Percentiles rank a stretch among this genome's conserved stretches.
phyloP scores from a whole-genome alignment of 192 early-diverging fungal genomes.

The Podila epicladia region DNA sequence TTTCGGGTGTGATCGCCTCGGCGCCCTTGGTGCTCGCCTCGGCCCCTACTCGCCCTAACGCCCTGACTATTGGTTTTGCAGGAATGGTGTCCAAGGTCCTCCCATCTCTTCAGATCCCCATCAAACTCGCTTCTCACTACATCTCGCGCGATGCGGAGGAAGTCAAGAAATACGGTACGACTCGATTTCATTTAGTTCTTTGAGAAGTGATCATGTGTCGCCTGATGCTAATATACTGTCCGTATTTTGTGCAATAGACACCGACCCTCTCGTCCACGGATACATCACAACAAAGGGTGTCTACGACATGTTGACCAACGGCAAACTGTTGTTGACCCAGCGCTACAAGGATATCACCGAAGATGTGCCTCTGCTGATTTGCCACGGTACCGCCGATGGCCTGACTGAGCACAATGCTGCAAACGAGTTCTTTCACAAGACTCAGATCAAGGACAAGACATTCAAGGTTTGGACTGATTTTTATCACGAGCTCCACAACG shows the following conservation, averaged over 20 bases:
- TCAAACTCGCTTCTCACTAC: conserved; percentile 48
- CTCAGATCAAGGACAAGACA: conserved; percentile 53
- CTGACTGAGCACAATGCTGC: conserved; percentile 49
- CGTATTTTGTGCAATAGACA: too few species aligned
- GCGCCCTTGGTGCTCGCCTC: conserved; percentile 53
- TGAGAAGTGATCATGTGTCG: too few species aligned
- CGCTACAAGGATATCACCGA: conserved; percentile 50
- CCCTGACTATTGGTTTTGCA: conserved; percentile 44
- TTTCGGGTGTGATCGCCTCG: conserved; percentile 66
- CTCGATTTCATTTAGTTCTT: too few species aligned
- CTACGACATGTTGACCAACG: conserved; percentile 61
- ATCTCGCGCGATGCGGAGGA: conserved; percentile 57
- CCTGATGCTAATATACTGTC: too few species aligned
- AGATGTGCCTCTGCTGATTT: conserved; percentile 59
- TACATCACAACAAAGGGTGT: conserved; percentile 55
- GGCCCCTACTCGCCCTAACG: conserved; percentile 20
- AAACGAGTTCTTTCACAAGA: conserved; percentile 52
- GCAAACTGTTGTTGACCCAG: conserved; percentile 48
- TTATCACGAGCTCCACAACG: conserved; percentile 52
- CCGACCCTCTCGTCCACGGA: conserved; percentile 67
- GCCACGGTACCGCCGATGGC: conserved; percentile 61
- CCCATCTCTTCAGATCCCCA: conserved; percentile 53
- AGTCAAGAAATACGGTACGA: conserved; percentile 53
- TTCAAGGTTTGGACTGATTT: conserved; percentile 25
- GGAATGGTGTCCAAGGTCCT: conserved; percentile 52